Conservation (phyloP, 2,329 filamentous ascomycete genomes). For the Cytospora piceicola region DNA sequence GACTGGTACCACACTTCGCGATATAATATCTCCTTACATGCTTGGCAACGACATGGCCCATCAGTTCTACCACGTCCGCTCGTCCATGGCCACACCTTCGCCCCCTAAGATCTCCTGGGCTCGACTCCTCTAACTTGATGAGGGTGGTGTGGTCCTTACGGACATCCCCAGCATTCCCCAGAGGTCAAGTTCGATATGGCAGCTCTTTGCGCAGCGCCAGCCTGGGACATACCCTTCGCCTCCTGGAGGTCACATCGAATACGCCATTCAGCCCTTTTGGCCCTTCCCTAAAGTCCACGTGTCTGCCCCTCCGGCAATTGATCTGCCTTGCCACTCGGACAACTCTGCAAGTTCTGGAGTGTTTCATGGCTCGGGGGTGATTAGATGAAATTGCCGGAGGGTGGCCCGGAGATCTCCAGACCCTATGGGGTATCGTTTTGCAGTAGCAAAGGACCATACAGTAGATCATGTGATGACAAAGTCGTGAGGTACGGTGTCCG, state of each 20-base stretch:
- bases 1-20: background rate
- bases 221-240: background rate
- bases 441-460: background rate
- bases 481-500: background rate
- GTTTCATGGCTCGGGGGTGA: background rate
- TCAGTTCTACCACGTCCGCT: background rate
- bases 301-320: background rate
- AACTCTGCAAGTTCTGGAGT: background rate
- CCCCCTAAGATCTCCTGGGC: background rate
- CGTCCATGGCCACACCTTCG: background rate
- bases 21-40: background rate
- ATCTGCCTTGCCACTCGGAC: background rate
- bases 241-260: background rate
- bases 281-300: background rate
- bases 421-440: background rate
- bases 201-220: background rate
- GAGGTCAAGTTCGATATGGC: background rate
- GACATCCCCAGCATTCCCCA: background rate
- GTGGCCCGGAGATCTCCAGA: background rate
- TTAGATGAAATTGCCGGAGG: background rate
- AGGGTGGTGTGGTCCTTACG: background rate
- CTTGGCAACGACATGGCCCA: background rate
- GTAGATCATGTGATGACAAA: conserved; percentile 5
- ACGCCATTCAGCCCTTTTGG: background rate
- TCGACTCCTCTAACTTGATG: background rate